These are phyloP conservation scores for Myxozyma neglecta DNA, from an alignment of 805 yeast species.

Conservation along the genomic window DNA sequence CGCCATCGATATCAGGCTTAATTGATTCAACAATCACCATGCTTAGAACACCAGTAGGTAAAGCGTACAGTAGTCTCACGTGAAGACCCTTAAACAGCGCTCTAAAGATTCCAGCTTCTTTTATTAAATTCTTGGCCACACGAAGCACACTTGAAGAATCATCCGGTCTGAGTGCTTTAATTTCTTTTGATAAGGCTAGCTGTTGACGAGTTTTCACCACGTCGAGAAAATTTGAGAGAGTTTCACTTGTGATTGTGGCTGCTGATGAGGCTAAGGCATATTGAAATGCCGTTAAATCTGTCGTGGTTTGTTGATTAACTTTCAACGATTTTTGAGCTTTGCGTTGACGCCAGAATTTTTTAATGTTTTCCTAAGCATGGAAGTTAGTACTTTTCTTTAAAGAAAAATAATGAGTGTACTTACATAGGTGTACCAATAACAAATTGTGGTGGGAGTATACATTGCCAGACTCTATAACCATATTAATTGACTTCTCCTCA, in stretches of 20 bases:
- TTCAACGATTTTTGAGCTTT: neutral
- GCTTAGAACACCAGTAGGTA: conserved; percentile 45
- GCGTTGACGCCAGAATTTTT: conserved; percentile 5
- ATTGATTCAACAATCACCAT: conserved; percentile 46
- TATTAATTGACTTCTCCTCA: neutral
- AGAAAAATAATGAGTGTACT: neutral
- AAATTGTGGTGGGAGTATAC: conserved; percentile 22
- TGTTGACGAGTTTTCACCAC: conserved; percentile 49
- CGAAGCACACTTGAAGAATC: conserved; percentile 40
- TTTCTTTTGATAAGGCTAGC: conserved; percentile 45
- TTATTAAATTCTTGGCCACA: conserved; percentile 42
- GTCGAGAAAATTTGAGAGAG: conserved; percentile 44
- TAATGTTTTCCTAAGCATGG: conserved; percentile 37
- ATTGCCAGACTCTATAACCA: conserved; percentile 17
- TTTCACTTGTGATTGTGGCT: conserved; percentile 42
- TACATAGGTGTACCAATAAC: conserved; percentile 28
- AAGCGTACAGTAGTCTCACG: conserved; percentile 42
- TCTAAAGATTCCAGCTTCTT: conserved; percentile 41
- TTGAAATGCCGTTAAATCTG: conserved; percentile 12
- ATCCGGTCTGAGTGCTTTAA: conserved; percentile 42
- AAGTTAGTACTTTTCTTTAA: neutral
- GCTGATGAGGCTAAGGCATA: conserved; percentile 37
- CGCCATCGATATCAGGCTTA: conserved; percentile 39
- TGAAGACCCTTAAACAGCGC: conserved; percentile 44
- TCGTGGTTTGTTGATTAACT: neutral